Evolutionary conservation across 208 protist genomes (phyloP).

Genomic region (Trypanosoma vivax): DNA sequence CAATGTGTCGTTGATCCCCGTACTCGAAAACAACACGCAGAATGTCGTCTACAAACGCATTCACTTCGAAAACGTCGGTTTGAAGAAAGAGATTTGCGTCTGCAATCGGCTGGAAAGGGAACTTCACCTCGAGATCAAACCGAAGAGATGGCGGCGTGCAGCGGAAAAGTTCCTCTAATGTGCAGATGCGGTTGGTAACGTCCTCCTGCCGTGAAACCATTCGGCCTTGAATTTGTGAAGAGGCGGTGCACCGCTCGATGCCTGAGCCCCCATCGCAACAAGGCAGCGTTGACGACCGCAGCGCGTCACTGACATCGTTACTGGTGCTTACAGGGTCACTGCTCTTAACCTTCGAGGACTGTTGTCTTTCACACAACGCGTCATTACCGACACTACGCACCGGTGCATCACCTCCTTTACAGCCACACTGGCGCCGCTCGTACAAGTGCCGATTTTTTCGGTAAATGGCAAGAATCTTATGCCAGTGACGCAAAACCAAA

Average conservation of each 20-base stretch:
- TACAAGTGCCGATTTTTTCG: slow-evolving; percentile 18
- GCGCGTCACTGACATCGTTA: too few relatives aligned
- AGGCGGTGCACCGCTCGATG: neutral
- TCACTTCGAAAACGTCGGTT: slow-evolving; percentile 72
- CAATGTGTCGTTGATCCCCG: slow-evolving; percentile 23
- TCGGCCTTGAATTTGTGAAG: slow-evolving; percentile 10
- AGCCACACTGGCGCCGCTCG: slow-evolving; percentile 5
- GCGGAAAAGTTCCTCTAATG: slow-evolving; percentile 52
- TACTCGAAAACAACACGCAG: slow-evolving; percentile 57
- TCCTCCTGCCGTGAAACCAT: slow-evolving; percentile 47
- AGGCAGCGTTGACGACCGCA: too few relatives aligned
- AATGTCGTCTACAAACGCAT: slow-evolving; percentile 71
- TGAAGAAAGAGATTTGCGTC: slow-evolving; percentile 71
- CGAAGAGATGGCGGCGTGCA: slow-evolving; percentile 44
- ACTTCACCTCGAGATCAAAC: slow-evolving; percentile 78
- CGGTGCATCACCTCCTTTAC: neutral
- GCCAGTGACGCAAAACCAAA: slow-evolving; percentile 59
- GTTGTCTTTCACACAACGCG: too few relatives aligned
- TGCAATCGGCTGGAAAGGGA: slow-evolving; percentile 58
- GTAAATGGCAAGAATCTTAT: slow-evolving; percentile 21
- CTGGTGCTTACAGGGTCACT: neutral
- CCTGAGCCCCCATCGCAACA: neutral
- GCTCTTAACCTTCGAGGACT: too few relatives aligned
- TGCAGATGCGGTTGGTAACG: slow-evolving; percentile 62
- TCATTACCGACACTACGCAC: too few relatives aligned